Percentiles rank a stretch among this genome's conserved stretches.
Evolutionary conservation across 2,329 filamentous ascomycete genomes (phyloP).

Genomic region (Cercospora sp.): DNA sequence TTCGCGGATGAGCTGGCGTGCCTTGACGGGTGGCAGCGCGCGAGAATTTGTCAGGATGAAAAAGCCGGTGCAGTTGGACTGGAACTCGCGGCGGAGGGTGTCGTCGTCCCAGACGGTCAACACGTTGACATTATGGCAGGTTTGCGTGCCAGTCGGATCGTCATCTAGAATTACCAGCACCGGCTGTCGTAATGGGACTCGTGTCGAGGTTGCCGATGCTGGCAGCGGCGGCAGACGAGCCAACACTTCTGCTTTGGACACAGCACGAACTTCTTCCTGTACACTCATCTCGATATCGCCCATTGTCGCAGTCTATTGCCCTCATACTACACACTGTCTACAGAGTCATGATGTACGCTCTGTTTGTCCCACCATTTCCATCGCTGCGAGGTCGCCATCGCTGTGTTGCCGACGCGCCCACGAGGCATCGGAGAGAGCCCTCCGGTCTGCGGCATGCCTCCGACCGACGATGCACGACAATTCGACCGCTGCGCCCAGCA

Average conservation of each 20-base stretch:
- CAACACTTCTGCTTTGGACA: constrained; percentile 9
- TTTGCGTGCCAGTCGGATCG: constrained; percentile 56
- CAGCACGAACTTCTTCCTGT: constrained; percentile 1
- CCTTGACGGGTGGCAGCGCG: constrained; percentile 53
- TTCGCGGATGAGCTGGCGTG: constrained; percentile 49
- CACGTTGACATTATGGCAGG: constrained; percentile 58
- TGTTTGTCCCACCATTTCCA: not conserved
- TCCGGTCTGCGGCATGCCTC: not conserved
- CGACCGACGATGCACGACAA: not conserved
- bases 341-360: not conserved
- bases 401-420: not conserved
- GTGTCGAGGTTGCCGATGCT: constrained; percentile 13
- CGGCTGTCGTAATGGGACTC: constrained; percentile 7
- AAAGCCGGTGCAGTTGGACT: constrained; percentile 46
- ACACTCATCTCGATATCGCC: not conserved
- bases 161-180: constrained; percentile 9
- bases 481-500: not conserved
- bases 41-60: constrained; percentile 63
- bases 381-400: not conserved
- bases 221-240: constrained; percentile 1
- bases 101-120: constrained; percentile 55
- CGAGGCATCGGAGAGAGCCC: not conserved
- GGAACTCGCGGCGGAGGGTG: constrained; percentile 50
- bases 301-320: not conserved
- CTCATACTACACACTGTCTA: not conserved